phyloP scores from a whole-genome alignment of 139 green algal species.

The Haematococcus lacustris region DNA sequence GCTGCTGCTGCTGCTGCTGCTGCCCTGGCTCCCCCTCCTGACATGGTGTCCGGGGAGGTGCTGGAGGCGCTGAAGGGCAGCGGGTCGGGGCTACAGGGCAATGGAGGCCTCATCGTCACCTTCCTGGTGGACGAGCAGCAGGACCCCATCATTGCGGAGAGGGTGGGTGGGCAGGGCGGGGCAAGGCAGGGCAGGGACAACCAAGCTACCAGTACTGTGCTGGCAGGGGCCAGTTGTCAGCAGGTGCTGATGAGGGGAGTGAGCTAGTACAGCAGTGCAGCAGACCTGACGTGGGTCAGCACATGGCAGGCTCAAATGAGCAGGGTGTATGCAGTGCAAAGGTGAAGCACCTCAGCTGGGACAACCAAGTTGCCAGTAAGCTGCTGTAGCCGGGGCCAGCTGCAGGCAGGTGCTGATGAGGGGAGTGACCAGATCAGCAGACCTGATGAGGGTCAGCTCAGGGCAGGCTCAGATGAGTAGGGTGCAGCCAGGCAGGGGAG shows the following conservation, averaged over 20 bases:
- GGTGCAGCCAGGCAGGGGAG: too few species aligned
- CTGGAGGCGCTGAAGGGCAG: conserved; percentile 32
- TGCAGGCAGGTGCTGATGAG: too few species aligned
- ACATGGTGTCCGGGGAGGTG: conserved; percentile 23
- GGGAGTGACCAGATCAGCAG: too few species aligned
- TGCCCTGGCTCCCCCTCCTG: not conserved
- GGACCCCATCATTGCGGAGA: not conserved
- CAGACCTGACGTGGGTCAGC: not conserved
- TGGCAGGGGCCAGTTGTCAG: not conserved
- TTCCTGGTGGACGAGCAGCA: conserved; percentile 30
- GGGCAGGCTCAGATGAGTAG: too few species aligned
- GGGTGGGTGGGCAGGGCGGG: not conserved
- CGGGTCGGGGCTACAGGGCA: conserved; percentile 14
- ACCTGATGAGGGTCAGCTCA: too few species aligned
- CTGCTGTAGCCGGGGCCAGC: too few species aligned
- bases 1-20: conserved; percentile 3
- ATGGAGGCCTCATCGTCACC: conserved; percentile 35
- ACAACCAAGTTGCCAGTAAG: too few species aligned
- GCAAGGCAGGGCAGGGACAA: too few species aligned
- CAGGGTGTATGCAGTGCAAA: too few species aligned
- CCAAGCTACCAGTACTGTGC: not conserved
- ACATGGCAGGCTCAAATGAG: not conserved
- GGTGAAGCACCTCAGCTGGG: not conserved
- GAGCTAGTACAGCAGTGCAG: not conserved
- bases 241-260: not conserved